These are phyloP conservation scores for Microdochium trichocladiopsis DNA, from an alignment of 2,329 filamentous ascomycete genomes.

Conservation along the genomic window DNA sequence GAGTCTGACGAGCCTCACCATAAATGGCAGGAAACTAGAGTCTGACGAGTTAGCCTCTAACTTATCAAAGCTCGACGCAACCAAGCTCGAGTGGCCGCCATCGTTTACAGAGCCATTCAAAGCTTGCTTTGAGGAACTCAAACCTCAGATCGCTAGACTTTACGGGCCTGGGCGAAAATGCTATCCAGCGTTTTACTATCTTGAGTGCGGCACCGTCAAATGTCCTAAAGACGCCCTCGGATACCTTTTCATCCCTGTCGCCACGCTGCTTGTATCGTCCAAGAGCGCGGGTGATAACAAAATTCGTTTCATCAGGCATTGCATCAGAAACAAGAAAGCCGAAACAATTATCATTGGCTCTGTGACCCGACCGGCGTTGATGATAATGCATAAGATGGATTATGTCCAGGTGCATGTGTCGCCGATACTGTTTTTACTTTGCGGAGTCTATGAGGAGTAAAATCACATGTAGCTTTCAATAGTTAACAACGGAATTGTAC, in stretches of 20 bases:
- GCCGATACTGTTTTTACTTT: background rate
- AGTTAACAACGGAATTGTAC: background rate
- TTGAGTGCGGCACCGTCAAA: background rate
- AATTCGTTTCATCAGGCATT: background rate
- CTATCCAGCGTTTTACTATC: background rate
- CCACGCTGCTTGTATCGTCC: background rate
- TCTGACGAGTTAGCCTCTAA: background rate
- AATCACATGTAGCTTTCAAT: background rate
- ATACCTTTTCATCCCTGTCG: background rate
- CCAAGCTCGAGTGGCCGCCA: background rate
- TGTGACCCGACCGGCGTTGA: background rate
- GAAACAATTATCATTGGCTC: background rate
- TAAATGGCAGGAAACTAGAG: background rate
- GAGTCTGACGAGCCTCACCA: background rate
- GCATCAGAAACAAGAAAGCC: background rate
- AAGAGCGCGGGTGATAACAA: background rate
- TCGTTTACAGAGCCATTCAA: background rate
- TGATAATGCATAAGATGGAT: background rate
- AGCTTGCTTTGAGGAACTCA: background rate
- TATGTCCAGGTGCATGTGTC: background rate
- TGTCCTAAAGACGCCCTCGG: background rate
- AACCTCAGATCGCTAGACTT: background rate
- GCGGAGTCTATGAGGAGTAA: background rate
- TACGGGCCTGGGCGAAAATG: background rate
- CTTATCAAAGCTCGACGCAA: background rate